Evolutionary conservation across 176 grass and related monocot genomes (phyloP).

Genomic region (Melocanna baccifera): DNA sequence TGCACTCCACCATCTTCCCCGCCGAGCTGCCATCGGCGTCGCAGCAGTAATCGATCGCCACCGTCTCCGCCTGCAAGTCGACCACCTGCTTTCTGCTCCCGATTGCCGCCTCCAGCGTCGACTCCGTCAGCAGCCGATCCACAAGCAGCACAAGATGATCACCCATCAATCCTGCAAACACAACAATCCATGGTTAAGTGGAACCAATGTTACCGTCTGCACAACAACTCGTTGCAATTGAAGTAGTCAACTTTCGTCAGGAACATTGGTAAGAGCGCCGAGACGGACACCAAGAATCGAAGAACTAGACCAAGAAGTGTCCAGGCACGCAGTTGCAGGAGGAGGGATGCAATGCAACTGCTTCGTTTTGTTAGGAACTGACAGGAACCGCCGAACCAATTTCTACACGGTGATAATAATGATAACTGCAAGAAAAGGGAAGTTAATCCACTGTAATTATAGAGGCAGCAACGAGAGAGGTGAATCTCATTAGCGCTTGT

Average conservation of each 20-base stretch:
- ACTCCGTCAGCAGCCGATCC: slow-evolving; percentile 83
- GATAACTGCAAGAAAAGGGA: not conserved
- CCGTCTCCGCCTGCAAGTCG: slow-evolving; percentile 15
- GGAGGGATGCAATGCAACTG: slow-evolving; percentile 18
- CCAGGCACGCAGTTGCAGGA: not conserved
- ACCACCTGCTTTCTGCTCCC: slow-evolving; percentile 32
- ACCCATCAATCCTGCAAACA: slow-evolving; percentile 54
- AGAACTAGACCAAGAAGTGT: not conserved
- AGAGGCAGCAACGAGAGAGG: not conserved
- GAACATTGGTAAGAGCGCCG: not conserved
- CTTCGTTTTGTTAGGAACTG: not conserved
- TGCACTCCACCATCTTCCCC: slow-evolving; percentile 75
- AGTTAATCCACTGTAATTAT: not conserved
- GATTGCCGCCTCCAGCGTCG: slow-evolving; percentile 74
- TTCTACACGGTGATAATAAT: not conserved
- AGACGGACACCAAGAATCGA: not conserved
- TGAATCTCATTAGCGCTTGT: not conserved
- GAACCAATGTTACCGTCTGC: not conserved
- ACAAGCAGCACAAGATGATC: slow-evolving; percentile 92
- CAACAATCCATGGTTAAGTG: not conserved
- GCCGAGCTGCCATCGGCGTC: not conserved
- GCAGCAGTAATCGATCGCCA: slow-evolving; percentile 23
- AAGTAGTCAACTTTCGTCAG: not conserved
- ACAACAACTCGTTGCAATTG: not conserved
- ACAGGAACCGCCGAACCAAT: slow-evolving; percentile 25